These are phyloP conservation scores for Yamadazyma conglobata DNA, from an alignment of 1,139 yeast genomes.

Conservation along the genomic window DNA sequence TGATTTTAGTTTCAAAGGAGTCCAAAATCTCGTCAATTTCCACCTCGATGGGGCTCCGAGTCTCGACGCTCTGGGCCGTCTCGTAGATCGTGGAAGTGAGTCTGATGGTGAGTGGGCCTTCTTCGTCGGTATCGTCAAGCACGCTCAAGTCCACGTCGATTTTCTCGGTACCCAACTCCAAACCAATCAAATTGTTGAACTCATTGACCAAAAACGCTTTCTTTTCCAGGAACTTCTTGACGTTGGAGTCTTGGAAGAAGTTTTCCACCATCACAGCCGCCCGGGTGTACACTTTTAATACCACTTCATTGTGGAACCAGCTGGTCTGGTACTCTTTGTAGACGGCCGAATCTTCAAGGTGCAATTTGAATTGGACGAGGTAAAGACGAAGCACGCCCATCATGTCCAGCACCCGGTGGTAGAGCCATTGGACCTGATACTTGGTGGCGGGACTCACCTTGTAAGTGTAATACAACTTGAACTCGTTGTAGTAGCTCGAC, in stretches of 20 bases:
- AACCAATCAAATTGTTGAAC: conserved; percentile 24
- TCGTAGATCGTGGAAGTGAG: conserved; percentile 32
- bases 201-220: conserved; percentile 26
- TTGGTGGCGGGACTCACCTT: background rate
- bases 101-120: conserved; percentile 23
- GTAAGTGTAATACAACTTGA: conserved; percentile 1
- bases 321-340: conserved; percentile 2
- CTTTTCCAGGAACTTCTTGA: conserved; percentile 17
- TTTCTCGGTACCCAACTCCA: conserved; percentile 10
- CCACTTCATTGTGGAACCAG: conserved; percentile 1
- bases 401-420: no score
- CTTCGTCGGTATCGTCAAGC: conserved; percentile 14
- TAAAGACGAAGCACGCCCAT: no score
- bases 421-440: no score
- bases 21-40: conserved; percentile 19
- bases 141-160: conserved; percentile 16
- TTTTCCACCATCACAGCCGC: conserved; percentile 5
- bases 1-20: conserved; percentile 34
- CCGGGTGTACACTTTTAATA: background rate
- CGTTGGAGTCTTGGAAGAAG: conserved; percentile 11
- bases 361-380: conserved; percentile 4
- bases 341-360: conserved; percentile 4
- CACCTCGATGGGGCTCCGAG: conserved; percentile 15
- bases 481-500: conserved; percentile 3
- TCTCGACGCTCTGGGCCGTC: conserved; percentile 12